A percentile compares a stretch with the other conserved stretches of the same genome.
phyloP scores from a whole-genome alignment of 106 monocot genomes.

The Dendrobium officinale region DNA sequence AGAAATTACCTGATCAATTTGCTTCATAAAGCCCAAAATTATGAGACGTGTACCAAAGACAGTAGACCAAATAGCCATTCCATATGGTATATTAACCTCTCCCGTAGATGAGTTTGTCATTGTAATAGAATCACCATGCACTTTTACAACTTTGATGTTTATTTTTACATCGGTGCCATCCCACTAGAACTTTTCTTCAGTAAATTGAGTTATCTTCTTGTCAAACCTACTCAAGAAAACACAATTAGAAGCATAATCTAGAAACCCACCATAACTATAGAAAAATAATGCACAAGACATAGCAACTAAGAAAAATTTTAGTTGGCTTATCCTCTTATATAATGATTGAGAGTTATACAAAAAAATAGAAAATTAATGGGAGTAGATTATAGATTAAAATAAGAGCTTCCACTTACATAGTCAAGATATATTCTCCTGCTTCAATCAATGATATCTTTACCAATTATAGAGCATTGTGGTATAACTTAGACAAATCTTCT shows the following conservation, averaged over 20 bases:
- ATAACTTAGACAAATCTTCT: slow-evolving; percentile 67
- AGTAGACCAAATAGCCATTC: slow-evolving; percentile 89
- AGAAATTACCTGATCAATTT: slow-evolving; percentile 60
- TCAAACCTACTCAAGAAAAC: too few relatives aligned
- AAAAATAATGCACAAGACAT: not conserved
- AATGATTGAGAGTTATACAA: not conserved
- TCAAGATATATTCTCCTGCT: slow-evolving; percentile 73
- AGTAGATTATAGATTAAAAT: not conserved
- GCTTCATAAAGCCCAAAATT: slow-evolving; percentile 71
- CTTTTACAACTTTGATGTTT: too few relatives aligned
- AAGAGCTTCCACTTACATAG: slow-evolving; percentile 43
- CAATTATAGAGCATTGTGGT: slow-evolving; percentile 46
- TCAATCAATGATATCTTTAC: slow-evolving; percentile 79
- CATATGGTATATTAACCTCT: slow-evolving; percentile 43
- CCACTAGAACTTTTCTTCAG: too few relatives aligned
- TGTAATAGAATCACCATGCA: too few relatives aligned
- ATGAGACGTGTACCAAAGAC: slow-evolving; percentile 75
- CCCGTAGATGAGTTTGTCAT: too few relatives aligned
- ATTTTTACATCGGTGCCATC: too few relatives aligned
- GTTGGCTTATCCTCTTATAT: not conserved
- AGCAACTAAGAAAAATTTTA: not conserved
- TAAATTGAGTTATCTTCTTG: too few relatives aligned
- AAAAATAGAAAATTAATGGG: not conserved
- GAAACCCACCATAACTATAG: too few relatives aligned
- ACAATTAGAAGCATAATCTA: too few relatives aligned